Evolutionary conservation across 73 alveolate species (phyloP).

Genomic region (Effrenium voratum): DNA sequence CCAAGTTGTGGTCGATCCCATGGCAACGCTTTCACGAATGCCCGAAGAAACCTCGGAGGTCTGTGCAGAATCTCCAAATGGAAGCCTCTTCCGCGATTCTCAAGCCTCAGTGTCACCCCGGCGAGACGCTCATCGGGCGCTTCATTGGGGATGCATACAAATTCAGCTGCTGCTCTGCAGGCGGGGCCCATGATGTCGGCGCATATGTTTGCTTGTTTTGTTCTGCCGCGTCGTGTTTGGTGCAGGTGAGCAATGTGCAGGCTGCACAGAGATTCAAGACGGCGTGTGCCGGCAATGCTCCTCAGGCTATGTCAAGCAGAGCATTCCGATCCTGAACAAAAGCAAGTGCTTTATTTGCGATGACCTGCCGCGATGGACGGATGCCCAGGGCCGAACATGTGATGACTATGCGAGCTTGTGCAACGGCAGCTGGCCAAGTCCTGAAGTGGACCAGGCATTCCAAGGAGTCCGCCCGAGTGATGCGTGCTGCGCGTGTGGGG

Average conservation of each 20-base stretch:
- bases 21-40: constrained; percentile 5
- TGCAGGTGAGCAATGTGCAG: constrained; percentile 18
- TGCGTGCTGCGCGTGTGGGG: constrained; percentile 70
- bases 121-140: constrained; percentile 32
- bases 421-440: background rate
- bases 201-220: background rate
- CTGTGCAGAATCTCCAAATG: background rate
- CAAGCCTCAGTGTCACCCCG: background rate
- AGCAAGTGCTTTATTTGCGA: constrained; percentile 50
- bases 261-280: background rate
- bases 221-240: background rate
- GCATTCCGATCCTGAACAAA: background rate
- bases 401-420: constrained; percentile 35
- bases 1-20: constrained; percentile 17
- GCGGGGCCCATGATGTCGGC: background rate
- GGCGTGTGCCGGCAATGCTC: constrained; percentile 18
- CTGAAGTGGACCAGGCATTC: background rate
- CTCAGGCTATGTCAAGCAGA: background rate
- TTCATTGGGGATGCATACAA: background rate
- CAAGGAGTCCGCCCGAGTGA: constrained; percentile 54
- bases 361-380: constrained; percentile 37
- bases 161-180: constrained; percentile 33
- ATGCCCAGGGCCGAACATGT: background rate
- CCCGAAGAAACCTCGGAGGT: background rate
- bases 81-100: background rate